Evolutionary conservation across 2,329 filamentous ascomycete species (phyloP).

Genomic region (Nemania sp.): DNA sequence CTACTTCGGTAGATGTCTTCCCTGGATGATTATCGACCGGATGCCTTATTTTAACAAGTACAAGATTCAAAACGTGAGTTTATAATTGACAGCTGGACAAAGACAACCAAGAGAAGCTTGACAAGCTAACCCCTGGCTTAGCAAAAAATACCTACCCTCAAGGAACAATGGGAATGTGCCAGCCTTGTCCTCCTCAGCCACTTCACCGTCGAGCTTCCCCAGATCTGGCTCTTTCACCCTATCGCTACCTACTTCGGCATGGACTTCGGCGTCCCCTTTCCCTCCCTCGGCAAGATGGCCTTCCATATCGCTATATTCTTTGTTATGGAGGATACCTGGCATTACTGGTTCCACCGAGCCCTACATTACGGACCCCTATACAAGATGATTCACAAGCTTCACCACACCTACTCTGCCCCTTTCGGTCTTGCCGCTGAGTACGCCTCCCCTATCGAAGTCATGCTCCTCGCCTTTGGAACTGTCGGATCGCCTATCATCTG

Average conservation of each 20-base stretch:
- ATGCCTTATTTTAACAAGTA: conserved; percentile 91
- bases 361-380: conserved; percentile 97
- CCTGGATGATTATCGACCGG: conserved; percentile 91
- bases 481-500: conserved; percentile 86
- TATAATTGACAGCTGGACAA: background rate
- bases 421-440: conserved; percentile 98
- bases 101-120: background rate
- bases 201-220: conserved; percentile 97
- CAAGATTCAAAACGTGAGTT: conserved; percentile 88
- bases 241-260: conserved; percentile 94
- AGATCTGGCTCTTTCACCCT: conserved; percentile 99
- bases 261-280: conserved; percentile 89
- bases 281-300: conserved; percentile 84
- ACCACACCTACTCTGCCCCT: conserved; percentile 98
- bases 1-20: conserved; percentile 92
- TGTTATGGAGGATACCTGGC: conserved; percentile 95
- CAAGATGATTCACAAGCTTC: conserved; percentile 97
- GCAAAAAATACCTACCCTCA: conserved; percentile 88
- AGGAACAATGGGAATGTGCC: conserved; percentile 95
- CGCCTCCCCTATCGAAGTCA: conserved; percentile 95
- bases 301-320: conserved; percentile 95
- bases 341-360: conserved; percentile 94
- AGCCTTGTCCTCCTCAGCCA: conserved; percentile 92
- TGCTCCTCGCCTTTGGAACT: conserved; percentile 90
- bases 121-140: conserved; percentile 46